phyloP scores from a whole-genome alignment of 2,329 filamentous ascomycete genomes.

The Arthrobotrys musiformis region DNA sequence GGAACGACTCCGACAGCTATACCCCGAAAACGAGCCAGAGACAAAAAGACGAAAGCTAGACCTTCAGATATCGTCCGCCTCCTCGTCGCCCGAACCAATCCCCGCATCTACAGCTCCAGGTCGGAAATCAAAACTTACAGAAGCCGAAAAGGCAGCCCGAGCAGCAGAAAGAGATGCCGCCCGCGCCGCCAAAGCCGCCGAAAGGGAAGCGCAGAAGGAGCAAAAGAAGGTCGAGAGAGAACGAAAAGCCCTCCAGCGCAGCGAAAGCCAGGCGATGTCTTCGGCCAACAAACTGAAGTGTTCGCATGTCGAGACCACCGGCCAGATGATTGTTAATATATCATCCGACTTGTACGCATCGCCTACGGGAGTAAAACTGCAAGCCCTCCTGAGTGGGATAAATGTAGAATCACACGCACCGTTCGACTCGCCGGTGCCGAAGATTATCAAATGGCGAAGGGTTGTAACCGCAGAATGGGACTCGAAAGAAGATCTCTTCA shows the following conservation, averaged over 20 bases:
- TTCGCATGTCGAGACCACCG: constrained; percentile 77
- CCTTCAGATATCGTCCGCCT: constrained; percentile 36
- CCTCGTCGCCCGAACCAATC: background rate
- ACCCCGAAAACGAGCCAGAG: constrained; percentile 8
- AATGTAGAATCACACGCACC: constrained; percentile 64
- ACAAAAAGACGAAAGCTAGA: constrained; percentile 42
- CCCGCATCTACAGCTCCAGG: constrained; percentile 54
- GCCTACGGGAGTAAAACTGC: constrained; percentile 65
- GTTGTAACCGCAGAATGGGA: constrained; percentile 74
- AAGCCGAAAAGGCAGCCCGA: constrained; percentile 67
- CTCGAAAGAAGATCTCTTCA: constrained; percentile 72
- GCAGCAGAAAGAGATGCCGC: constrained; percentile 43
- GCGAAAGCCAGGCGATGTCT: constrained; percentile 64
- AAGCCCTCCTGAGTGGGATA: constrained; percentile 67
- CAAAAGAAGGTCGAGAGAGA: constrained; percentile 73
- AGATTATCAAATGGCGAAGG: constrained; percentile 74
- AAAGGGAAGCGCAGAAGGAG: constrained; percentile 71
- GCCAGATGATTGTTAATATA: constrained; percentile 81
- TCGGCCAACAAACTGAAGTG: constrained; percentile 78
- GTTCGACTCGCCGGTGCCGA: constrained; percentile 56
- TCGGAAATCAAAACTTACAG: constrained; percentile 66
- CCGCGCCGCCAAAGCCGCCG: constrained; percentile 66
- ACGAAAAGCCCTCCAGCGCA: constrained; percentile 68
- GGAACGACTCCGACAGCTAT: constrained; percentile 1
- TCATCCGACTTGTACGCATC: constrained; percentile 68